Evolutionary conservation across 257 asterid genomes (phyloP).

Genomic region (Gentiana straminea): DNA sequence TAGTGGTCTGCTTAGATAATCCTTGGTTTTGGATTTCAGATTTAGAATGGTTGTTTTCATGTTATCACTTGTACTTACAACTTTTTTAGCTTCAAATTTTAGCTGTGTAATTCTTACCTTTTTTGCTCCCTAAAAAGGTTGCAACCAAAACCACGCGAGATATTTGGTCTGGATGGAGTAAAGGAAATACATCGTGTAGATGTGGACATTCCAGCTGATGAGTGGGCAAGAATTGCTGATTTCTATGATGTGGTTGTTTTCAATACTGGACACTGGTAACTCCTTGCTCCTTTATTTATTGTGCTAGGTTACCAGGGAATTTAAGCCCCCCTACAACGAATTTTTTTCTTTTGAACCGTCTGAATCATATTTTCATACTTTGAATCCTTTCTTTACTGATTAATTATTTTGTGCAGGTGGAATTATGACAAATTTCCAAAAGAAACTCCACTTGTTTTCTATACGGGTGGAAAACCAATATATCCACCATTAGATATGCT

Average conservation of each 20-base stretch:
- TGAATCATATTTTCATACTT: too few species aligned
- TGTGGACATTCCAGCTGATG: slow-evolving; percentile 74
- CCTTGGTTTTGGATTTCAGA: too few species aligned
- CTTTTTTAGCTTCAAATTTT: background rate
- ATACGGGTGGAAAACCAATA: slow-evolving; percentile 57
- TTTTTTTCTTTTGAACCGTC: too few species aligned
- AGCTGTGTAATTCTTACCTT: slow-evolving; percentile 39
- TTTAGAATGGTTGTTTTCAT: too few species aligned
- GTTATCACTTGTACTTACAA: too few species aligned
- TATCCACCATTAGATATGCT: slow-evolving; percentile 54
- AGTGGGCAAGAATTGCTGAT: slow-evolving; percentile 64
- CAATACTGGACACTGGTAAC: slow-evolving; percentile 95
- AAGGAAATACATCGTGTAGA: slow-evolving; percentile 75
- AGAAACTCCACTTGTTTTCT: slow-evolving; percentile 81
- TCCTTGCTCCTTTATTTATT: slow-evolving; percentile 13
- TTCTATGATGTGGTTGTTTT: slow-evolving; percentile 76
- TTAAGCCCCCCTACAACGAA: background rate
- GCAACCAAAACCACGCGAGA: slow-evolving; percentile 49
- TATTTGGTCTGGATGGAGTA: slow-evolving; percentile 33
- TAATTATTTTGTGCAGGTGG: slow-evolving; percentile 54
- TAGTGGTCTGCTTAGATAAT: too few species aligned
- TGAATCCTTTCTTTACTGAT: background rate
- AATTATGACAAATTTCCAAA: slow-evolving; percentile 77
- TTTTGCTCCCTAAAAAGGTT: slow-evolving; percentile 67
- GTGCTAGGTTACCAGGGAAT: slow-evolving; percentile 2